Conservation (phyloP, 225 moss, liverwort and hornwort genomes). For the Physcomitrium patens region DNA sequence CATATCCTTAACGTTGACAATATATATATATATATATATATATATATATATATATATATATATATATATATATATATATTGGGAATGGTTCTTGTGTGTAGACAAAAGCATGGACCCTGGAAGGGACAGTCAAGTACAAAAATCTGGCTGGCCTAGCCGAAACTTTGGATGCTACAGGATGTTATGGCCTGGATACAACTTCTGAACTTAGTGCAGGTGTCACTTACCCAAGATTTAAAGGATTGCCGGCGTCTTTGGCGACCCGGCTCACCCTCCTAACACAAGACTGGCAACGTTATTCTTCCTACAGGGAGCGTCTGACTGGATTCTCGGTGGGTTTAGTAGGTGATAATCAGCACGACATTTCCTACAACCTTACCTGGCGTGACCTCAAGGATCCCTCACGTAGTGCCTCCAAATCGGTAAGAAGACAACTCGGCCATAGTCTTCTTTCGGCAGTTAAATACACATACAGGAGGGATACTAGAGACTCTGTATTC, state of each 20-base stretch:
- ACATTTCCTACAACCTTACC: constrained; percentile 92
- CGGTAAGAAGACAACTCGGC: constrained; percentile 89
- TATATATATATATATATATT: constrained; percentile 31
- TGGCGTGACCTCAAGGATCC: constrained; percentile 98
- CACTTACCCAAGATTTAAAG: constrained; percentile 82
- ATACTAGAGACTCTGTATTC: constrained; percentile 82
- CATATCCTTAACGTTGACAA: neutral
- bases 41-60: constrained; percentile 22
- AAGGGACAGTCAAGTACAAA: constrained; percentile 96
- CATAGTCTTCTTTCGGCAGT: constrained; percentile 90
- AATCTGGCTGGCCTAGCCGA: constrained; percentile 89
- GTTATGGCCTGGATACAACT: constrained; percentile 97
- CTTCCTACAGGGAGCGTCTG: constrained; percentile 89
- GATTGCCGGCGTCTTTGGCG: constrained; percentile 75
- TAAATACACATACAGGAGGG: constrained; percentile 90
- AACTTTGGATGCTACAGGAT: constrained; percentile 96
- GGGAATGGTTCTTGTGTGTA: constrained; percentile 40
- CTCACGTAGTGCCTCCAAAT: constrained; percentile 79
- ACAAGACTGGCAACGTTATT: constrained; percentile 98
- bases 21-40: constrained; percentile 27
- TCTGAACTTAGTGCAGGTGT: constrained; percentile 97
- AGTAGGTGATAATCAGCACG: constrained; percentile 86
- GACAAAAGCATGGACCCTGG: constrained; percentile 97
- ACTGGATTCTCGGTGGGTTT: constrained; percentile 87
- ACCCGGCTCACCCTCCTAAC: constrained; percentile 84